Conservation (phyloP, 2,329 filamentous ascomycete genomes). For the Paracoccidioides lutzii region DNA sequence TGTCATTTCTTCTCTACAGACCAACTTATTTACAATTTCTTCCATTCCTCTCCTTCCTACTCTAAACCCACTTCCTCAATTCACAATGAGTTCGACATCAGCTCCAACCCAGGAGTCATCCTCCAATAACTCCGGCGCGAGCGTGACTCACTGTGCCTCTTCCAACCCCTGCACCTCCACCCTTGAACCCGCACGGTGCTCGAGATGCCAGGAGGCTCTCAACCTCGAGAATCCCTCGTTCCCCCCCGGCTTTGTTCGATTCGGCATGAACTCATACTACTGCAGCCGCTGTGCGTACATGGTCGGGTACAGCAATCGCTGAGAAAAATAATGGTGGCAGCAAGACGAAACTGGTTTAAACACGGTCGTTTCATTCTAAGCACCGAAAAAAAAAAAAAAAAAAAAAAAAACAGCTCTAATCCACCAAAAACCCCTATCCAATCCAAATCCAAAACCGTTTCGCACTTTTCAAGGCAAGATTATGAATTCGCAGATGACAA, state of each 20-base stretch:
- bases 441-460: background rate
- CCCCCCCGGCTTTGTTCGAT: conserved; percentile 28
- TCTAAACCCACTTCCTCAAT: background rate
- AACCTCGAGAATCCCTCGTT: conserved; percentile 26
- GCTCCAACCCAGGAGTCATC: conserved; percentile 22
- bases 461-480: background rate
- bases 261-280: conserved; percentile 39
- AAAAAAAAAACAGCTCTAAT: background rate
- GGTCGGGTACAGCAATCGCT: conserved; percentile 30
- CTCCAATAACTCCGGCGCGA: conserved; percentile 13
- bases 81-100: conserved; percentile 27
- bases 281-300: conserved; percentile 34
- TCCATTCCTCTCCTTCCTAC: background rate
- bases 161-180: conserved; percentile 12
- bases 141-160: conserved; percentile 14
- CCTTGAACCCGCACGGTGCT: conserved; percentile 36
- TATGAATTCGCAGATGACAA: background rate
- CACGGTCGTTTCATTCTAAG: background rate
- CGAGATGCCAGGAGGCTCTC: conserved; percentile 35
- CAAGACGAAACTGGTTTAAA: background rate
- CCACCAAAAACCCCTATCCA: background rate
- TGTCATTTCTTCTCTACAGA: background rate
- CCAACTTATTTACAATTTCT: background rate
- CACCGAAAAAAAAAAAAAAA: background rate
- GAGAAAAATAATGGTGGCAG: conserved; percentile 11